These are phyloP conservation scores for Hysterangium stoloniferum DNA, from an alignment of 768 basidiomycete species.

Conservation along the genomic window DNA sequence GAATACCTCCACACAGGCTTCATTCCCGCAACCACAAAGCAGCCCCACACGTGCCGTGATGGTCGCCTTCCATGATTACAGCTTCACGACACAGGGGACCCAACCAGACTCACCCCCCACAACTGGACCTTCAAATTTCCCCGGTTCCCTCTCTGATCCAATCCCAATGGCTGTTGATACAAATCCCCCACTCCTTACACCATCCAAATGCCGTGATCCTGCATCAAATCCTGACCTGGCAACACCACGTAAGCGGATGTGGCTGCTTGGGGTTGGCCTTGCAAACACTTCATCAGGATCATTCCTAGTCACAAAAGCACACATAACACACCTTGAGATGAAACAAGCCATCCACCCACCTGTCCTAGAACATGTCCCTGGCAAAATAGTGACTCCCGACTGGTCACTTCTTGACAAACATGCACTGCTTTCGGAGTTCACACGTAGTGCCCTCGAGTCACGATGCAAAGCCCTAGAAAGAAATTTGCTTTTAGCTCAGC, in stretches of 20 bases:
- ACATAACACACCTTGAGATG: constrained; percentile 14
- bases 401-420: too few relatives aligned
- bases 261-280: constrained; percentile 15
- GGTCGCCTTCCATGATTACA: constrained; percentile 4
- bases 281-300: constrained; percentile 19
- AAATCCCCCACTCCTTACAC: constrained; percentile 17
- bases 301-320: constrained; percentile 19
- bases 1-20: constrained; percentile 18
- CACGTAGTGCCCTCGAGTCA: too few relatives aligned
- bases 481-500: too few relatives aligned
- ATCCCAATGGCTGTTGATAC: constrained; percentile 12
- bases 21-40: constrained; percentile 20
- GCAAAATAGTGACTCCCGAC: too few relatives aligned
- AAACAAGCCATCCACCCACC: constrained; percentile 4
- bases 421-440: too few relatives aligned
- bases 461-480: too few relatives aligned
- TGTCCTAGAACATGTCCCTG: constrained; percentile 9
- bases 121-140: too few relatives aligned
- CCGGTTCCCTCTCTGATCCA: too few relatives aligned
- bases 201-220: too few relatives aligned
- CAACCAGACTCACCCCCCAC: too few relatives aligned
- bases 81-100: background rate
- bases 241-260: too few relatives aligned
- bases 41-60: constrained; percentile 20
- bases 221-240: too few relatives aligned